These are phyloP conservation scores for Tetradesmus obliquus DNA, from an alignment of 139 green algal genomes.

Conservation along the genomic window DNA sequence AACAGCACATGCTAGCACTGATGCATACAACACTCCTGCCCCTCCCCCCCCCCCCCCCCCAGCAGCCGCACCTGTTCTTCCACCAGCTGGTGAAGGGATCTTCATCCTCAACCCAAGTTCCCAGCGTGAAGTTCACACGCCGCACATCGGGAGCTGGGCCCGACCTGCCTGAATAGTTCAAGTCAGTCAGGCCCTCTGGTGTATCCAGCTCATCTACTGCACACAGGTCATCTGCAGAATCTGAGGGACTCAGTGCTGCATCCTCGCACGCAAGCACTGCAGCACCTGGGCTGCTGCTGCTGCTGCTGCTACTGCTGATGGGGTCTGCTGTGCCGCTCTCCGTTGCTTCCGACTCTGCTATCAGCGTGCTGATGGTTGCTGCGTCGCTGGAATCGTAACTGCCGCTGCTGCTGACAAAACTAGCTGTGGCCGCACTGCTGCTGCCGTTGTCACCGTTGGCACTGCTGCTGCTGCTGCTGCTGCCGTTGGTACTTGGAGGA, in stretches of 20 bases:
- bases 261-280: background rate
- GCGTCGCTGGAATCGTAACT: background rate
- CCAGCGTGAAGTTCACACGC: background rate
- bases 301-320: background rate
- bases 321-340: background rate
- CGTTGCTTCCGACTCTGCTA: background rate
- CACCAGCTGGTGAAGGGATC: constrained; percentile 39
- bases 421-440: background rate
- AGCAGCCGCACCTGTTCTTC: constrained; percentile 36
- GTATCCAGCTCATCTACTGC: constrained; percentile 52
- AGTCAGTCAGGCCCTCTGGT: constrained; percentile 56
- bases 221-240: constrained; percentile 24
- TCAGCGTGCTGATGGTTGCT: background rate
- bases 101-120: background rate
- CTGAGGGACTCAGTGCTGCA: background rate
- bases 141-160: background rate
- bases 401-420: background rate
- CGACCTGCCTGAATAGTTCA: constrained; percentile 14
- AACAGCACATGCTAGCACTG: background rate
- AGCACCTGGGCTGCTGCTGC: background rate
- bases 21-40: too few species aligned
- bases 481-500: background rate
- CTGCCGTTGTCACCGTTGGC: background rate
- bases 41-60: too few species aligned
- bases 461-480: background rate